Base-by-base conservation (phyloP, 345 rosid genomes). In the Eucalyptus tenuipes region DNA sequence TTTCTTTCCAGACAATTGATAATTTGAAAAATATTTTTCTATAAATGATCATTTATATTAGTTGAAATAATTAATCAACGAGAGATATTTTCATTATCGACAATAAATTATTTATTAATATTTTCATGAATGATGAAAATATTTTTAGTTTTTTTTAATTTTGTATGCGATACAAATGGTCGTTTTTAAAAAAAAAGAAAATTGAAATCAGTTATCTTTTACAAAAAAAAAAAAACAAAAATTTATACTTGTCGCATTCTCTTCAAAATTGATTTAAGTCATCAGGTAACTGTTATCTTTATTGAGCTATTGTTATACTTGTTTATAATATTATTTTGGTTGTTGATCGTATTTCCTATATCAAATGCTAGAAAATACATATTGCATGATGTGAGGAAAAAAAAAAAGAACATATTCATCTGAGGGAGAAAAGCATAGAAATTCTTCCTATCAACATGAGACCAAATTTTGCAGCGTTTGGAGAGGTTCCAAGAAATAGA, bases 21-120 rank as follows among this genome's bases (percentile, higher is more conserved):
- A 24, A 55, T 55, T 55, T 55, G 61, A 55, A 55, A 55, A 9
- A 55, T 1, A 55, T 0, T 24, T 55, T 55, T 6, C 29, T 0
- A 0, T 2, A 55, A 55, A 24, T 0, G 6, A 55, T 55, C 13
- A 55, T 1, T 55, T 55, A 0, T 55, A 22, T 55, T 0, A 4
- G 6, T 24, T 55, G 6, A 22, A 24, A 55, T 55, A 55, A 55
- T 55, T 55, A 55, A 22, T 55, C 3, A 4, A 4, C 1, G 0
- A 8, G 29, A 22, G 27, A 55, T 24, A 10, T 55, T 55, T 55
- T 55, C 5, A 55, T 55, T 20, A 55, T 22, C 3, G 3, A 55
- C 13, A 55, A 55, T 0, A 55, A 0, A 55, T 55, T 24, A 1
- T 24, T 4, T 22, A 2, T 24, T 25, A 55, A 55, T 55, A 55